Conservation (phyloP, 805 yeast species). For the Allodekkera sacchari region DNA sequence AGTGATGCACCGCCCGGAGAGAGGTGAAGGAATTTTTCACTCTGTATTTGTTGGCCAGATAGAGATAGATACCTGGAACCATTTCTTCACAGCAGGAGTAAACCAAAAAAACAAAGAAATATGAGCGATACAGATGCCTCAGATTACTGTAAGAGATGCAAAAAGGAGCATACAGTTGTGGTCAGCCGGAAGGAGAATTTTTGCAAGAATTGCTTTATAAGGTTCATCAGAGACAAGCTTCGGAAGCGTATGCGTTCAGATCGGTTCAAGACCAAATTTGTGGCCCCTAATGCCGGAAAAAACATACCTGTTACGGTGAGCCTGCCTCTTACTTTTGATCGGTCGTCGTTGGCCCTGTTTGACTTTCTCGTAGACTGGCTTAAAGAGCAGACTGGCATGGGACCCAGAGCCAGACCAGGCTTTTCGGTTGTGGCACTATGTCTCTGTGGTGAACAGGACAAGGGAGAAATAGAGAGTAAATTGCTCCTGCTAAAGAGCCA, state of each 20-base stretch:
- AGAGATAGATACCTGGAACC: too few relatives aligned
- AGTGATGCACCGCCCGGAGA: too few relatives aligned
- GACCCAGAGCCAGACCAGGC: constrained; percentile 60
- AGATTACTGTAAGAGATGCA: constrained; percentile 44
- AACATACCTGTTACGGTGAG: constrained; percentile 5
- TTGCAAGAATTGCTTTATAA: constrained; percentile 59
- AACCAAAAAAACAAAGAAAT: too few relatives aligned
- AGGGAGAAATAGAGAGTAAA: constrained; percentile 7
- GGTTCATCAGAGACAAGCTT: constrained; percentile 72
- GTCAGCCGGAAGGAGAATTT: constrained; percentile 56
- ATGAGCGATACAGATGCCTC: too few relatives aligned
- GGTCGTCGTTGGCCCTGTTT: constrained; percentile 56
- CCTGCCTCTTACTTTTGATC: constrained; percentile 25
- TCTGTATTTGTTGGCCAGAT: too few relatives aligned
- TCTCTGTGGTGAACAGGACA: constrained; percentile 31
- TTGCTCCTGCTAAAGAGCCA: not conserved
- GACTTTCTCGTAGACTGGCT: constrained; percentile 58
- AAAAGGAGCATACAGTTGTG: constrained; percentile 31
- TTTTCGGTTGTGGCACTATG: constrained; percentile 48
- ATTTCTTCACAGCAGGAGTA: too few relatives aligned
- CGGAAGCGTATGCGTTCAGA: constrained; percentile 70
- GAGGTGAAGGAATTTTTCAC: too few relatives aligned
- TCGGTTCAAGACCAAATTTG: constrained; percentile 62
- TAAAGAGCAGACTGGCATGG: constrained; percentile 48
- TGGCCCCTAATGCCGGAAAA: constrained; percentile 19